Evolutionary conservation across 2,329 filamentous ascomycete species (phyloP), one percentile per base, ranked within the genome.

Genomic region (Fusarium sp.): DNA sequence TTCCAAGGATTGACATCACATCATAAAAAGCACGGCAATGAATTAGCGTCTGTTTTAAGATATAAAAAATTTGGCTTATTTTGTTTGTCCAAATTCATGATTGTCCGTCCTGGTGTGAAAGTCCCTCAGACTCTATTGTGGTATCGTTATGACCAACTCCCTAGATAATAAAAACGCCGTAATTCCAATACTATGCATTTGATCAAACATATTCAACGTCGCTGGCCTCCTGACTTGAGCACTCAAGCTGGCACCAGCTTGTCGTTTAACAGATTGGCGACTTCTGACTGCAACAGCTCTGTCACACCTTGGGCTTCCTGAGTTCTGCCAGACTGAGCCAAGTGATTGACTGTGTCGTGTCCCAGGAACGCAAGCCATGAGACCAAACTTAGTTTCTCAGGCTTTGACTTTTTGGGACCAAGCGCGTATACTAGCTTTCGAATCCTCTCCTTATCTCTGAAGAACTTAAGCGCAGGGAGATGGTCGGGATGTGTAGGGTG

Each of bases 401-500:
- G 49, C 22, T 72, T 69, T n/a, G 67, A 55, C 25, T 70, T 72
- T 48, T 74, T 70, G 5, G 68, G 59, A 7, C 61, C 53, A 12
- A 70, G 49, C 7, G 57, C 57, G 28, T 68, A 64, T 5, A 75
- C 69, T 24, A 76, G 32, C 15, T 61, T 67, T 45, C 72, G 69
- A 29, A 78, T 52, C 28, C 61, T 70, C 29, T 73, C 53, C 53
- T 68, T 73, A 45, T 78, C 69, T 40, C 69, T 61, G 57, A 87
- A 78, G 49, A 82, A 80, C 3, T 76, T 68, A 10, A 87, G 66
- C 0, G 85, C 85, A 1, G 77, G 76, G 3, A 74, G 71, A 22
- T 81, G 77, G 25, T 79, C 77, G 0, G 85, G 85, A 3, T 76
- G 75, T 0, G 80, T 80, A 0, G 85, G 85, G 66, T 87, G 85